Evolutionary conservation across 805 yeast species (phyloP).

Genomic region (Yarrowia sp.): DNA sequence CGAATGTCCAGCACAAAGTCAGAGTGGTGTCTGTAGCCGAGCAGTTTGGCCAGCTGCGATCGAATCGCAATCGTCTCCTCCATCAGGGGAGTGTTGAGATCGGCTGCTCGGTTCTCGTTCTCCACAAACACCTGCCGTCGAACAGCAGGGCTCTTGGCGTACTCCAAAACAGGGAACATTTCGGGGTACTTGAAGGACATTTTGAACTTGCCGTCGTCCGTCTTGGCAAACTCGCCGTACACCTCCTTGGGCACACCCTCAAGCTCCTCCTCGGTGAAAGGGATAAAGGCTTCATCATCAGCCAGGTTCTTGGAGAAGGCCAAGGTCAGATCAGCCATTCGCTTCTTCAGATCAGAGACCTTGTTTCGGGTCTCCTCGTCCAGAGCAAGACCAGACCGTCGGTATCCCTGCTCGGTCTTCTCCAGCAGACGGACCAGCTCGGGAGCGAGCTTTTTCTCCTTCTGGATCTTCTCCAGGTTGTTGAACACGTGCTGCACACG

Average conservation of each 20-base stretch:
- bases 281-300: conserved; percentile 68
- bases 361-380: conserved; percentile 61
- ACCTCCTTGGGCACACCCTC: conserved; percentile 76
- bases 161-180: conserved; percentile 75
- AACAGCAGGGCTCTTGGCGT: conserved; percentile 68
- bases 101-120: conserved; percentile 70
- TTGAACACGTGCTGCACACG: conserved; percentile 63
- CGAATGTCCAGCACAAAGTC: conserved; percentile 75
- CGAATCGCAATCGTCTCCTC: conserved; percentile 67
- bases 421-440: conserved; percentile 66
- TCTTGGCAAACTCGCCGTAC: conserved; percentile 59
- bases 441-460: conserved; percentile 51
- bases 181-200: conserved; percentile 87
- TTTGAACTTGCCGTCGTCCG: conserved; percentile 56
- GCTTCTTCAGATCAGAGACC: conserved; percentile 64
- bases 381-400: conserved; percentile 73
- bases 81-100: conserved; percentile 64
- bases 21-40: conserved; percentile 74
- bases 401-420: conserved; percentile 63
- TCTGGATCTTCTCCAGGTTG: conserved; percentile 31
- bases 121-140: conserved; percentile 71
- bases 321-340: conserved; percentile 63
- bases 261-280: conserved; percentile 69
- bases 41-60: conserved; percentile 62
- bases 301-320: conserved; percentile 70